Conservation (phyloP, 257 asterid genomes). For the Solanum virginianum region DNA sequence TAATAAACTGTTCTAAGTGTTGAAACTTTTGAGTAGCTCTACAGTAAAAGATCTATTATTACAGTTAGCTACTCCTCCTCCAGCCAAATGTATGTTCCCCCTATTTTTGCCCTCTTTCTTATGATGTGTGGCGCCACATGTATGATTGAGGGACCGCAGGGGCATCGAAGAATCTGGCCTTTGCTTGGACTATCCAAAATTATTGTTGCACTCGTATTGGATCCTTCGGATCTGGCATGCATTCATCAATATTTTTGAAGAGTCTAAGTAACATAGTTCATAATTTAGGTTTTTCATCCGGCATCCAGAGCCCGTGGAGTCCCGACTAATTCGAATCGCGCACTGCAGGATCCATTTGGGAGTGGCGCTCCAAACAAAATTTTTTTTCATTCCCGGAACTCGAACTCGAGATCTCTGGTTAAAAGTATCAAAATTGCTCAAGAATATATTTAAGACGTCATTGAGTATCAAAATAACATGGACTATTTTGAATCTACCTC, state of each 20-base stretch:
- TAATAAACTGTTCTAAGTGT: background rate
- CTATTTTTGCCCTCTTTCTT: background rate
- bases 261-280: background rate
- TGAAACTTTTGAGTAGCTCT: background rate
- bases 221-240: too few species aligned
- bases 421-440: background rate
- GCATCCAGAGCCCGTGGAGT: too few species aligned
- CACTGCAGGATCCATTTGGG: too few species aligned
- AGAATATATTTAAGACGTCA: background rate
- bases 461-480: too few species aligned
- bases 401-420: too few species aligned
- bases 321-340: too few species aligned
- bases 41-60: background rate
- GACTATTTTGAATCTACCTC: background rate
- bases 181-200: too few species aligned
- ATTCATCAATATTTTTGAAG: too few species aligned
- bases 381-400: too few species aligned
- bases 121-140: background rate
- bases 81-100: background rate
- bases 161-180: background rate
- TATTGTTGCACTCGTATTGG: too few species aligned
- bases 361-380: too few species aligned
- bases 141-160: background rate
- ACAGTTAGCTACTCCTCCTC: background rate
- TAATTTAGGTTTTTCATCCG: background rate